Base-by-base conservation (phyloP, 208 protist genomes). In the Leishmania braziliensis region DNA sequence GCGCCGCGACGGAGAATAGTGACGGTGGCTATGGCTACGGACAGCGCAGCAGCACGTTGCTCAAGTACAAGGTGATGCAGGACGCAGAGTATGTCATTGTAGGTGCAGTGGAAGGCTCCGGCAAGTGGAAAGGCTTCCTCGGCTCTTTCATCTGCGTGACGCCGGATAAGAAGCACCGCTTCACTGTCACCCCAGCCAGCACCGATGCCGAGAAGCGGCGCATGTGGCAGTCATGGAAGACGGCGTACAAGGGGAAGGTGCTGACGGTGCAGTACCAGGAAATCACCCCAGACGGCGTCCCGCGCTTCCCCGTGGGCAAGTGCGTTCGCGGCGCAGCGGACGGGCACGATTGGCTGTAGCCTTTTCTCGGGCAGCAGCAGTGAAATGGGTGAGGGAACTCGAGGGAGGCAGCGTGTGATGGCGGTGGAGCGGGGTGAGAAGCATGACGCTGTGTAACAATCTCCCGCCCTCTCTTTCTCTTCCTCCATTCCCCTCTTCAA, bases 31-130 rank as follows among this genome's bases (percentile, higher is more conserved):
- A 98, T 81, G 91, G 84, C 58, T 94, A 94, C 81, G 95, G 95
- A 0, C 86, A 94, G 83, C 93, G 95, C 14, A 95, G 91, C 62
- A 86, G 87, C 62, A 90, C 86, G 36, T 68, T 98, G n/a, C 88
- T 98, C 8, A 98, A 98, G 89, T 95, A 96, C 89, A 97, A 97
- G 83, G 71, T 91, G 33, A 98, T 97, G 93, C 91, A 94, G 46
- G 95, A 98, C 43, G 93, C 85, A 26, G 95, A 98, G 90, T 98
- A 94, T 79, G 78, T 92, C 75, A 98, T 98, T 75, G 89, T 96
- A 14, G 83, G 83, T 43, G 95, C 91, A 0, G 88, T 96, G 50
- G 93, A 96, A 51, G 95, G 95, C 5, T 86, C 92, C 48, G 95
- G 95, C 46, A 97, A 97, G 85, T 95, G 91, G 90, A 91, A 91